Conservation (phyloP, 2,329 filamentous ascomycete genomes). For the Tolypocladium inflatum region DNA sequence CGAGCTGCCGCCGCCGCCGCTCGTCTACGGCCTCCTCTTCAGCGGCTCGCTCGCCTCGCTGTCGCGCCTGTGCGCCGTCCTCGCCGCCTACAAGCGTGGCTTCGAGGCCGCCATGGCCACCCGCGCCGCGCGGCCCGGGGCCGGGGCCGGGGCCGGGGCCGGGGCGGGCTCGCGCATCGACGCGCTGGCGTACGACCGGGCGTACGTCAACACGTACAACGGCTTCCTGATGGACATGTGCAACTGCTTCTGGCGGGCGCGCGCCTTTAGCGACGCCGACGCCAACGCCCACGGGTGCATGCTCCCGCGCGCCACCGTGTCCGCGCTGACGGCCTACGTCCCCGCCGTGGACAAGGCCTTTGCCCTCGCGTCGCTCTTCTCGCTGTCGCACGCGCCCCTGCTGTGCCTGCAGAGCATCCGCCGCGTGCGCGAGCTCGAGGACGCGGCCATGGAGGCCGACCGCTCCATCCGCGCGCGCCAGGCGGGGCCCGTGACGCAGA, state of each 20-base stretch:
- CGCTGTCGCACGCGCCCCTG: slow-evolving; percentile 48
- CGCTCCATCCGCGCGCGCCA: slow-evolving; percentile 39
- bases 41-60: slow-evolving; percentile 51
- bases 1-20: slow-evolving; percentile 54
- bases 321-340: slow-evolving; percentile 38
- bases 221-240: slow-evolving; percentile 80
- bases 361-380: slow-evolving; percentile 41
- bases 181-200: slow-evolving; percentile 39
- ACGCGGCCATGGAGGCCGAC: slow-evolving; percentile 34
- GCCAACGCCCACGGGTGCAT: slow-evolving; percentile 50
- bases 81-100: slow-evolving; percentile 63
- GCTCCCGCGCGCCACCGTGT: slow-evolving; percentile 33
- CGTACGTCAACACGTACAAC: slow-evolving; percentile 64
- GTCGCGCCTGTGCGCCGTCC: slow-evolving; percentile 59
- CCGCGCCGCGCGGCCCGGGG: slow-evolving; percentile 15
- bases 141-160: background rate
- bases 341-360: slow-evolving; percentile 35
- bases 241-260: slow-evolving; percentile 71
- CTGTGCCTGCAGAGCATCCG: slow-evolving; percentile 46
- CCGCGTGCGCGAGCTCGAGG: slow-evolving; percentile 47
- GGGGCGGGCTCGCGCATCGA: slow-evolving; percentile 15
- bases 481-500: slow-evolving; percentile 60
- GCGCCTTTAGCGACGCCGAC: slow-evolving; percentile 58
- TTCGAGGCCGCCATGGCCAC: slow-evolving; percentile 56
- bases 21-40: slow-evolving; percentile 66